A percentile compares a stretch with the other conserved stretches of the same genome.
Conservation (phyloP, 495 filamentous ascomycete species). For the Penicillium alfredii region DNA sequence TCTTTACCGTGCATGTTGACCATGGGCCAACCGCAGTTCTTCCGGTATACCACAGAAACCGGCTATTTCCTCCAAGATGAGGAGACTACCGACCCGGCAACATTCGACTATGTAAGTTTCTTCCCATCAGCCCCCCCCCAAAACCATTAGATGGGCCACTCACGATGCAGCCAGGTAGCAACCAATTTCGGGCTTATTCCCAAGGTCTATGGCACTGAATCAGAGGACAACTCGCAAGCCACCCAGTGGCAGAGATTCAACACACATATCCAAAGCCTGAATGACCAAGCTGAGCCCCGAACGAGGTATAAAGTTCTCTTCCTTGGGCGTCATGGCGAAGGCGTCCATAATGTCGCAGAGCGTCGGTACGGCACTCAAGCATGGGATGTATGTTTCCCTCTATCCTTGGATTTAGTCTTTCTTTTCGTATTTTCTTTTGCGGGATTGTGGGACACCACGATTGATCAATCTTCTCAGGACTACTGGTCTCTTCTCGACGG, state of each 20-base stretch:
- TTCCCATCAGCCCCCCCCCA: background rate
- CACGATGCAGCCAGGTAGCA: constrained; percentile 18
- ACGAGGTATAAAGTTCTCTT: constrained; percentile 62
- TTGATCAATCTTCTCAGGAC: constrained; percentile 32
- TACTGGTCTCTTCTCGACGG: constrained; percentile 71
- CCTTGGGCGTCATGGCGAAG: constrained; percentile 68
- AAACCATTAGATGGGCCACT: constrained; percentile 1
- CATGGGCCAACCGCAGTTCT: no score
- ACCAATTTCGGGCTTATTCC: constrained; percentile 64
- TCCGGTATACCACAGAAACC: constrained; percentile 44
- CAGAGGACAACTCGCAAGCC: constrained; percentile 14
- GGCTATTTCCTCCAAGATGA: constrained; percentile 74
- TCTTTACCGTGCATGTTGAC: no score
- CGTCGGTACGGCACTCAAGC: constrained; percentile 56
- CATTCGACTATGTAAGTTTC: constrained; percentile 61
- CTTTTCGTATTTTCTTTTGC: background rate
- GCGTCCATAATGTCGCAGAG: constrained; percentile 64
- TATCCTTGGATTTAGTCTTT: constrained; percentile 1
- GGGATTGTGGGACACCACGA: background rate
- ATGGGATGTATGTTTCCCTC: constrained; percentile 51
- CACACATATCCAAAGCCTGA: constrained; percentile 47
- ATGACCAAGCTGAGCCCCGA: constrained; percentile 36
- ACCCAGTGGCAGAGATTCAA: constrained; percentile 65
- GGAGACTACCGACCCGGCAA: constrained; percentile 51
- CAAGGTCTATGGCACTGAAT: constrained; percentile 45